Evolutionary conservation across 345 rosid genomes (phyloP), one percentile per base, ranked within the genome.

Genomic region (Fremontodendron californicum): DNA sequence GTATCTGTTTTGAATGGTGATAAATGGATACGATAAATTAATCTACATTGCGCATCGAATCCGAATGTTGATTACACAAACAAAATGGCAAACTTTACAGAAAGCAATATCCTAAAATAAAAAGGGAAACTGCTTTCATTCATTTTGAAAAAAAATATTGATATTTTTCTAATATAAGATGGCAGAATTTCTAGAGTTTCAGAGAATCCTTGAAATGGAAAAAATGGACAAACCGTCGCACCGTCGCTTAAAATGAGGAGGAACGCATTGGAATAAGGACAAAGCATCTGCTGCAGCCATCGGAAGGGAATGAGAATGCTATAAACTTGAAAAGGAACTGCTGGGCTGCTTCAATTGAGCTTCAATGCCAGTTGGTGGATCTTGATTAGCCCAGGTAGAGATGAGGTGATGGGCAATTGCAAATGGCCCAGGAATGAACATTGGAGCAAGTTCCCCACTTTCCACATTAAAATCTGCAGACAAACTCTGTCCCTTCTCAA

Each of bases 361-460:
- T 45, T 57, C 82, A 54, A 19, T 68, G 29, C 85, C 86, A 64
- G 81, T 69, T 9, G 80, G 31, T 4, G 88, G 73, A 75, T 73
- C 79, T 63, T 85, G 86, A 77, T 87, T 74, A 39, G 84, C 91
- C 99, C 99, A 95, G 10, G 97, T 77, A 35, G 98, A 89, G 78
- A 95, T 88, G 65, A 95, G 90, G 83, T 90, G 99, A 80, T 93
- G 96, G 23, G 99, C 99, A 6, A 95, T 92, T 11, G 99, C 99
- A n/a, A 84, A 93, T 37, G 98, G 99, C 25, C 99, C 98, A 0
- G 98, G 98, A 75, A 95, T 75, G 76, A 95, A 90, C 97, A 95
- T 90, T 2, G 92, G 83, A 77, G 99, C 89, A 4, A 93, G 97
- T 81, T 95, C 96, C 51, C 98, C 96, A 45, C 98, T 93, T 80